These are phyloP conservation scores for Alternaria sp. DNA, from an alignment of 2,329 filamentous ascomycete genomes.

Conservation along the genomic window DNA sequence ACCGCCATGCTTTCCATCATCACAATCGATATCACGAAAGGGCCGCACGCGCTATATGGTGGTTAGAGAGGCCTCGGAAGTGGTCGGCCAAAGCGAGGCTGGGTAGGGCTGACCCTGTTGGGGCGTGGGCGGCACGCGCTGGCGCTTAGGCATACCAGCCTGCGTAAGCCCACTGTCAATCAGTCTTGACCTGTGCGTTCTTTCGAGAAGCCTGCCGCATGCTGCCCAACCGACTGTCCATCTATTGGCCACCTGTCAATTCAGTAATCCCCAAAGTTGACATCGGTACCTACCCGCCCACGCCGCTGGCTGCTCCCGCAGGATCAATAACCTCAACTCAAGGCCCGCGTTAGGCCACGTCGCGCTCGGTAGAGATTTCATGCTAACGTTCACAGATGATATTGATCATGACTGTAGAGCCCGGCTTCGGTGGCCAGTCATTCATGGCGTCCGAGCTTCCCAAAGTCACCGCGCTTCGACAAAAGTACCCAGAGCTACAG, in stretches of 20 bases:
- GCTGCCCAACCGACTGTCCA: constrained; percentile 1
- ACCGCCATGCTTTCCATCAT: constrained; percentile 4
- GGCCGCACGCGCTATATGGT: constrained; percentile 18
- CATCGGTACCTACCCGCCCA: constrained; percentile 21
- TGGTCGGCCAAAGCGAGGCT: constrained; percentile 17
- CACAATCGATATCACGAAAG: constrained; percentile 24
- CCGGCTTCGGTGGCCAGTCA: constrained; percentile 96
- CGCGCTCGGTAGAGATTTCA: not conserved
- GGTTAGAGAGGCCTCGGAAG: constrained; percentile 18
- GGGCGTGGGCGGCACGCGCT: constrained; percentile 38
- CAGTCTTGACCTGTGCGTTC: constrained; percentile 12
- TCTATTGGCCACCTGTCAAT: constrained; percentile 16
- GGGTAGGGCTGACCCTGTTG: constrained; percentile 27
- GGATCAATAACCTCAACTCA: constrained; percentile 14
- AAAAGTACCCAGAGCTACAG: constrained; percentile 87
- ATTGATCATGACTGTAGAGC: constrained; percentile 96
- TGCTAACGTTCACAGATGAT: constrained; percentile 74
- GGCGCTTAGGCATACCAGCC: constrained; percentile 41
- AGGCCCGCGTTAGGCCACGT: constrained; percentile 5
- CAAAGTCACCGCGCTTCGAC: constrained; percentile 84
- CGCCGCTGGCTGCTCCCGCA: constrained; percentile 13
- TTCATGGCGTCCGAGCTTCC: constrained; percentile 97
- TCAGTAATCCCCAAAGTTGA: constrained; percentile 3
- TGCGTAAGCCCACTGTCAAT: constrained; percentile 22
- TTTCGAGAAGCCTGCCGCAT: constrained; percentile 27